phyloP scores from a whole-genome alignment of 2,329 filamentous ascomycete species.

The Arthrobotrys megalospora region DNA sequence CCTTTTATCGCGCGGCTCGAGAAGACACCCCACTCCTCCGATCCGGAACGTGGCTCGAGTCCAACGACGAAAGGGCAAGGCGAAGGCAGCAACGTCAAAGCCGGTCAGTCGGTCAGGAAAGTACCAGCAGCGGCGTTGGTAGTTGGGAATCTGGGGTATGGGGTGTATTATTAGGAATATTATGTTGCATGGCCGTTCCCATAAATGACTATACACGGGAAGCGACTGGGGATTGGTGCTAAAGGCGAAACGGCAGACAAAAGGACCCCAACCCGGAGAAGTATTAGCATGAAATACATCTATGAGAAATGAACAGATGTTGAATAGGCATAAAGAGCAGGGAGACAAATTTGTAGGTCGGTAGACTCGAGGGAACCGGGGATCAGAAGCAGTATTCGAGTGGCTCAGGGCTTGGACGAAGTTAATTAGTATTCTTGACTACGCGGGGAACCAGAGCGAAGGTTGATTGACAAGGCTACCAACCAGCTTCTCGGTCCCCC shows the following conservation, averaged over 20 bases:
- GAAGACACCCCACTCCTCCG: slow-evolving; percentile 52
- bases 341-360: too few species aligned
- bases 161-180: slow-evolving; percentile 30
- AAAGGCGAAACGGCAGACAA: neutral
- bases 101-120: neutral
- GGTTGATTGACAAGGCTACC: too few species aligned
- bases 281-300: neutral
- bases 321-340: neutral
- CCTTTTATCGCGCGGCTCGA: slow-evolving; percentile 39
- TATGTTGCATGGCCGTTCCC: slow-evolving; percentile 39
- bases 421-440: too few species aligned
- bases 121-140: neutral
- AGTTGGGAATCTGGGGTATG: slow-evolving; percentile 29
- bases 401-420: neutral
- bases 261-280: neutral
- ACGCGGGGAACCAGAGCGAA: too few species aligned
- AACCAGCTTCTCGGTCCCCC: too few species aligned
- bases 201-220: slow-evolving; percentile 15
- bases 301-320: neutral
- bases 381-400: neutral
- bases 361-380: neutral
- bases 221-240: neutral
- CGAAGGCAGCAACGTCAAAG: slow-evolving; percentile 27
- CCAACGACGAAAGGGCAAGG: slow-evolving; percentile 23
- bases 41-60: neutral